A percentile compares a stretch with the other conserved stretches of the same genome.
Conservation (phyloP, 2,329 filamentous ascomycete genomes). For the Xylaria sp. region DNA sequence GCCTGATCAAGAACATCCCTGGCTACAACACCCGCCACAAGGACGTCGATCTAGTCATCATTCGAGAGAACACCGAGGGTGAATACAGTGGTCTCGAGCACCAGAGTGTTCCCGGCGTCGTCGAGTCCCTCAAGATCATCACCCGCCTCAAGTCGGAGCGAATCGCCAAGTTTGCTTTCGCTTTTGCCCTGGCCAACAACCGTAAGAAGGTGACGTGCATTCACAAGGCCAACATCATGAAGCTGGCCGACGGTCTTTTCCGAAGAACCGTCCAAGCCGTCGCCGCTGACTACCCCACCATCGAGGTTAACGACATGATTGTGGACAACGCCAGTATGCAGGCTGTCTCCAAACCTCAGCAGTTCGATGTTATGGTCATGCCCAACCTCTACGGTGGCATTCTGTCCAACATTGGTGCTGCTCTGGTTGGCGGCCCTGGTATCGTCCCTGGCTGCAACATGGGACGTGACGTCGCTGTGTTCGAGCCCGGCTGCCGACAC, state of each 20-base stretch:
- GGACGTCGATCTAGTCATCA: conserved; percentile 97
- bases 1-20: conserved; percentile 99
- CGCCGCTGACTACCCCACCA: conserved; percentile 92
- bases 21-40: conserved; percentile 98
- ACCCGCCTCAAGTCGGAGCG: conserved; percentile 98
- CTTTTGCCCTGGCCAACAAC: conserved; percentile 98
- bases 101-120: conserved; percentile 94
- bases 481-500: conserved; percentile 99
- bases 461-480: conserved; percentile 97
- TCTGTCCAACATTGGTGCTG: conserved; percentile 97
- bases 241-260: conserved; percentile 98
- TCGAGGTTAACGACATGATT: conserved; percentile 99
- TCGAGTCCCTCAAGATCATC: conserved; percentile 99
- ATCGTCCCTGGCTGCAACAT: conserved; percentile 99
- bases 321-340: conserved; percentile 99
- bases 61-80: conserved; percentile 99
- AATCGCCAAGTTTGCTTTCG: conserved; percentile 98
- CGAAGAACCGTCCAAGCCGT: conserved; percentile 95
- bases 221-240: conserved; percentile 99
- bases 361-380: conserved; percentile 99
- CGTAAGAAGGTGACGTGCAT: conserved; percentile 99
- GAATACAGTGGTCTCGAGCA: conserved; percentile 99
- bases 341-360: conserved; percentile 93
- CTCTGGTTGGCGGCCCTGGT: conserved; percentile 94
- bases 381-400: conserved; percentile 99